Evolutionary conservation across 768 basidiomycete genomes (phyloP).

Genomic region (Leccinum subtestaceum): DNA sequence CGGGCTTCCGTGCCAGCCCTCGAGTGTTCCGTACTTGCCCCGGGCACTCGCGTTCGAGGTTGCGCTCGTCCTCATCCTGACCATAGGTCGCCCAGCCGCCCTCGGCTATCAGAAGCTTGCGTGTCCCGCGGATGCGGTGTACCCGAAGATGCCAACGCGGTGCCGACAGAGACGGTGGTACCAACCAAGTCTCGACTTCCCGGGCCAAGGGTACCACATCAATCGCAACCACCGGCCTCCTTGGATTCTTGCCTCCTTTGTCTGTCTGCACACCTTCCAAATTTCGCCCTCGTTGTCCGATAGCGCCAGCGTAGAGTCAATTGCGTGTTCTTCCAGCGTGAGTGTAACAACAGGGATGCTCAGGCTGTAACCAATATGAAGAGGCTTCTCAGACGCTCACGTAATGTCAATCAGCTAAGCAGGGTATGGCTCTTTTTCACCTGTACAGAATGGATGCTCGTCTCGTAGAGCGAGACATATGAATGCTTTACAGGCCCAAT

Average conservation of each 20-base stretch:
- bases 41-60: background rate
- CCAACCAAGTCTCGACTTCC: background rate
- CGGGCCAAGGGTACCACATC: background rate
- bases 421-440: background rate
- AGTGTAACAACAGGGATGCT: background rate
- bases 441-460: background rate
- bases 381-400: background rate
- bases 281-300: background rate
- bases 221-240: background rate
- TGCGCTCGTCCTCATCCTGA: background rate
- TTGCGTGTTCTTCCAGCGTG: background rate
- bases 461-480: background rate
- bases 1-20: background rate
- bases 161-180: background rate
- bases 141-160: background rate
- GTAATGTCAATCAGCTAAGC: background rate
- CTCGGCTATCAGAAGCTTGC: background rate
- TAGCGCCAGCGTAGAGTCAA: background rate
- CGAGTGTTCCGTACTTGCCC: background rate
- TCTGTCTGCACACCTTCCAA: background rate
- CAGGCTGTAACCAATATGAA: background rate
- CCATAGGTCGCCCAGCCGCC: background rate
- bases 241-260: background rate
- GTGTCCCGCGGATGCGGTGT: background rate
- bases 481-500: background rate